Conservation (phyloP, 305 asterid genomes). For the Rubia tinctorum region DNA sequence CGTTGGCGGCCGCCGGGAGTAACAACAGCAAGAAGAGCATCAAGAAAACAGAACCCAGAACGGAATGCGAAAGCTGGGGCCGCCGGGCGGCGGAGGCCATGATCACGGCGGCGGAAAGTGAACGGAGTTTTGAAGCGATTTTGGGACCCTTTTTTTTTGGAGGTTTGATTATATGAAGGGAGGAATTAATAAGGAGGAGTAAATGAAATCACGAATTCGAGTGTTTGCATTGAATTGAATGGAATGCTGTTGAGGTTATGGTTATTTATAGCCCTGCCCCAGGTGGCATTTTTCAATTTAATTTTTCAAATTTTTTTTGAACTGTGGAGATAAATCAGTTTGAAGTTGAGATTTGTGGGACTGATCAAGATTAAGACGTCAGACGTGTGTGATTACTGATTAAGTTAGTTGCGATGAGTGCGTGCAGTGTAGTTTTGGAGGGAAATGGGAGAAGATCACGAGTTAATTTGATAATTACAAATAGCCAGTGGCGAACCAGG, state of each 20-base stretch:
- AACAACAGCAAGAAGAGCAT: not conserved
- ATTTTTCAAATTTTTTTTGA: not conserved
- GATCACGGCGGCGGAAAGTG: not conserved
- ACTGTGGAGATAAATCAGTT: not conserved
- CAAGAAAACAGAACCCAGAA: not conserved
- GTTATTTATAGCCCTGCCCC: conserved; percentile 7
- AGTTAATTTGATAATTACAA: no score
- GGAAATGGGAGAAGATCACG: no score
- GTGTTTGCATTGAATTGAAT: conserved; percentile 5
- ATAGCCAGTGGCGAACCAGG: no score
- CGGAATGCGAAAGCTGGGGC: not conserved
- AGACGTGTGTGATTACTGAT: not conserved
- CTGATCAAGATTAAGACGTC: not conserved
- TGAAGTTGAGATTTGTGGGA: not conserved
- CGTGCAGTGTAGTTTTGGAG: no score
- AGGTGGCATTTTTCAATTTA: not conserved
- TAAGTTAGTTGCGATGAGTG: no score
- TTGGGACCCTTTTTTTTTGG: not conserved
- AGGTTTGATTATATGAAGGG: not conserved
- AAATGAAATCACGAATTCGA: conserved; percentile 22
- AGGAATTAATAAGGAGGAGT: not conserved
- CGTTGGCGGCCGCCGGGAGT: not conserved
- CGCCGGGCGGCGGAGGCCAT: not conserved
- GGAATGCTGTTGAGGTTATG: not conserved
- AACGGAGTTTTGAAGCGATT: not conserved